A percentile compares a stretch with the other conserved stretches of the same genome.
These are phyloP conservation scores for Erigeron philadelphicus DNA, from an alignment of 140 eudicot genomes.

Conservation along the genomic window DNA sequence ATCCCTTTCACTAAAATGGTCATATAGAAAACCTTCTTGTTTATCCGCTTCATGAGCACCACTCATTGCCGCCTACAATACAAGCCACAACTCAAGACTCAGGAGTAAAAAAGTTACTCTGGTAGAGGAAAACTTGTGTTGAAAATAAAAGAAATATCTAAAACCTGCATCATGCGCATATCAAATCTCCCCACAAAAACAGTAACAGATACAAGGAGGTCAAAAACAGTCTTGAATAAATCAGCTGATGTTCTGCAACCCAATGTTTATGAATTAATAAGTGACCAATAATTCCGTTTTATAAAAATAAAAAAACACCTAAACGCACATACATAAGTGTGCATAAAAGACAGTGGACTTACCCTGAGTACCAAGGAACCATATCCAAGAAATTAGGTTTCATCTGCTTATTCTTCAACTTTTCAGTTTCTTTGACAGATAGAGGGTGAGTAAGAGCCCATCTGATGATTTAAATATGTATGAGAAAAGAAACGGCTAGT, in stretches of 20 bases:
- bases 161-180: slow-evolving; percentile 99
- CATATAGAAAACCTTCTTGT: slow-evolving; percentile 63
- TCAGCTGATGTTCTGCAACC: slow-evolving; percentile 89
- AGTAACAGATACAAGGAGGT: slow-evolving; percentile 85
- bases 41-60: slow-evolving; percentile 51
- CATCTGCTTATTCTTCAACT: slow-evolving; percentile 63
- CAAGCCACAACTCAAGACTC: background rate
- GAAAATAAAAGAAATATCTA: background rate
- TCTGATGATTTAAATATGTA: slow-evolving; percentile 38
- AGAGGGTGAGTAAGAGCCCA: slow-evolving; percentile 96
- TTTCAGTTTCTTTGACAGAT: slow-evolving; percentile 63
- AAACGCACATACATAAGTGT: background rate
- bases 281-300: slow-evolving; percentile 4
- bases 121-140: background rate
- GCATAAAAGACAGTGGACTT: slow-evolving; percentile 18
- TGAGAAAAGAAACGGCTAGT: background rate
- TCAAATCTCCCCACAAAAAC: slow-evolving; percentile 94
- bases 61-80: slow-evolving; percentile 76
- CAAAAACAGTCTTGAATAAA: slow-evolving; percentile 81
- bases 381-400: slow-evolving; percentile 82
- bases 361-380: slow-evolving; percentile 99
- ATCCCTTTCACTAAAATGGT: slow-evolving; percentile 64
- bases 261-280: background rate
- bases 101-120: background rate
- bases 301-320: background rate